Evolutionary conservation across 2,329 filamentous ascomycete genomes (phyloP).

Genomic region (Purpureocillium lavendulum): DNA sequence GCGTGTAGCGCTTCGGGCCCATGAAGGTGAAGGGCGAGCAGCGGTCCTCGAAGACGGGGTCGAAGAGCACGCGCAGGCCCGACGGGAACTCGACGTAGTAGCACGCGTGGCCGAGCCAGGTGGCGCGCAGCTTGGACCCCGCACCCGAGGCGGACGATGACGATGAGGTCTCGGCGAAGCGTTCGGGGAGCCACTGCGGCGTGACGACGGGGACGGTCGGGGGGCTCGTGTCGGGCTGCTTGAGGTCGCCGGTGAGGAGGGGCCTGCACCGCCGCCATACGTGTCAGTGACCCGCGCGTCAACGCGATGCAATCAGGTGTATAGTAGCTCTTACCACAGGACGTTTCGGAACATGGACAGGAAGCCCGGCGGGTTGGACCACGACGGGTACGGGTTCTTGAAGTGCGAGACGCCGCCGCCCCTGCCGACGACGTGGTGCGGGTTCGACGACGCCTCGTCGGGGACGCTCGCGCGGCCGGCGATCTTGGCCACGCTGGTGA

Average conservation of each 20-base stretch:
- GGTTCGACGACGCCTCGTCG: slow-evolving; percentile 32
- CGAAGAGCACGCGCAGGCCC: slow-evolving; percentile 82
- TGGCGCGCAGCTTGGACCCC: slow-evolving; percentile 64
- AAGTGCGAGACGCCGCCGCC: slow-evolving; percentile 34
- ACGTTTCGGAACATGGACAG: slow-evolving; percentile 20
- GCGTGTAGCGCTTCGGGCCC: slow-evolving; percentile 71
- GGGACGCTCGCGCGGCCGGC: slow-evolving; percentile 25
- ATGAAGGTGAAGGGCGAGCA: slow-evolving; percentile 69
- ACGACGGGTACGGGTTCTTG: slow-evolving; percentile 44
- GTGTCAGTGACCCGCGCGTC: neutral
- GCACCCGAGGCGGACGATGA: slow-evolving; percentile 9
- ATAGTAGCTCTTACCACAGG: slow-evolving; percentile 22
- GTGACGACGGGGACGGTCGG: slow-evolving; percentile 59
- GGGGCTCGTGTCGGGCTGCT: slow-evolving; percentile 51
- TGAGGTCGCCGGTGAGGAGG: slow-evolving; percentile 29
- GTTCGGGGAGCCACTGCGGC: slow-evolving; percentile 57
- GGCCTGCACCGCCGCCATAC: slow-evolving; percentile 16
- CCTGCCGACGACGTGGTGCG: slow-evolving; percentile 40
- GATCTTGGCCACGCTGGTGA: slow-evolving; percentile 25
- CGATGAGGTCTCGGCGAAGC: slow-evolving; percentile 30
- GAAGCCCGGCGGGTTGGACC: slow-evolving; percentile 13
- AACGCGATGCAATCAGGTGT: neutral
- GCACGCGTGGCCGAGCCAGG: slow-evolving; percentile 93
- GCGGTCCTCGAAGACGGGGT: slow-evolving; percentile 84
- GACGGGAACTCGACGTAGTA: slow-evolving; percentile 86